These are phyloP conservation scores for Phytopythium kandeliae DNA, from an alignment of 352 stramenopile species.

Conservation along the genomic window DNA sequence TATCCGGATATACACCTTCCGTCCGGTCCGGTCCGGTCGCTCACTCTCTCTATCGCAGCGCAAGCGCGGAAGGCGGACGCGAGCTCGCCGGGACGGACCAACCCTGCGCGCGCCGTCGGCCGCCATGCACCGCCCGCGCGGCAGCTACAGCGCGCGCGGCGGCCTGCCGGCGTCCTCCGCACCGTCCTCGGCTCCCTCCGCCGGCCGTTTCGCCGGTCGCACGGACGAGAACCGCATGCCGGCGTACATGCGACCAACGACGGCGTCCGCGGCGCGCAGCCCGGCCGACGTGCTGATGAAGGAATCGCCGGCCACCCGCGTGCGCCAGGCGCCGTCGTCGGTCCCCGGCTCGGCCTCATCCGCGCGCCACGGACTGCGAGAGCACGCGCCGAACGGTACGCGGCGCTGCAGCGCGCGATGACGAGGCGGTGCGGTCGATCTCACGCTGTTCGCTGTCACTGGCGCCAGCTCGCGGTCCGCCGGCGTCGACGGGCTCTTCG, in stretches of 20 bases:
- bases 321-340: slow-evolving; percentile 3
- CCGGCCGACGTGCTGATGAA: slow-evolving; percentile 3
- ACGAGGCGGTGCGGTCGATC: too few species aligned
- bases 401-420: background rate
- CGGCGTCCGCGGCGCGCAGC: slow-evolving; percentile 3
- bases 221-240: slow-evolving; percentile 30
- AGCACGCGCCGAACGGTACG: slow-evolving; percentile 11
- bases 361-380: slow-evolving; percentile 5
- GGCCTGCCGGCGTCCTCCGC: background rate
- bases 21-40: background rate
- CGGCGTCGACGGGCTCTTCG: slow-evolving; percentile 21
- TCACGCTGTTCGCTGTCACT: background rate
- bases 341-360: slow-evolving; percentile 4
- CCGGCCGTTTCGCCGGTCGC: background rate
- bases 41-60: background rate
- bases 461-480: slow-evolving; percentile 15
- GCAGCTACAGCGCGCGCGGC: slow-evolving; percentile 8
- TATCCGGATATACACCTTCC: slow-evolving; percentile 1
- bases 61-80: slow-evolving; percentile 1
- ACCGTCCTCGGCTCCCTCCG: background rate
- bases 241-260: slow-evolving; percentile 15
- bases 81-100: too few species aligned
- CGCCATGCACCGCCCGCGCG: slow-evolving; percentile 2
- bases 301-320: slow-evolving; percentile 2
- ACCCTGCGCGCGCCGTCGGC: too few species aligned